Evolutionary conservation across 2,329 filamentous ascomycete species (phyloP).

Genomic region (Metarhizium rileyi): DNA sequence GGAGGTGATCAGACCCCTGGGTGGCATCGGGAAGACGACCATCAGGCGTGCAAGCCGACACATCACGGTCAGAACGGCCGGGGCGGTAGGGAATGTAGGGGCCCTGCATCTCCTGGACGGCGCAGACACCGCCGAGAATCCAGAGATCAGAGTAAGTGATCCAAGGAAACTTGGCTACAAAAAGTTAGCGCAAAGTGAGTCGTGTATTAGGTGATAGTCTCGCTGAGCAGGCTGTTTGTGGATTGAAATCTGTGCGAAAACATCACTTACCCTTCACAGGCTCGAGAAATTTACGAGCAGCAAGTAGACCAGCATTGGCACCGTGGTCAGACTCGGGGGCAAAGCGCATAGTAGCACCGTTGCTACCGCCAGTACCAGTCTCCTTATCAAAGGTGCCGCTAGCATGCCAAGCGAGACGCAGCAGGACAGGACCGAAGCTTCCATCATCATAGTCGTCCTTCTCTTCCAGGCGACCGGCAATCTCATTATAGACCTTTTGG

Average conservation of each 20-base stretch:
- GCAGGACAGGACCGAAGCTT: conserved; percentile 83
- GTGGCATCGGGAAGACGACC: conserved; percentile 74
- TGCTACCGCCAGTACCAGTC: conserved; percentile 84
- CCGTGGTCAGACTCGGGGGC: conserved; percentile 80
- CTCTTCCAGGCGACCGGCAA: conserved; percentile 72
- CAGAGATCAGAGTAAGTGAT: conserved; percentile 94
- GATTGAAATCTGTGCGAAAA: not conserved
- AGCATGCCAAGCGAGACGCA: conserved; percentile 89
- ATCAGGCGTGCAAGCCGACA: conserved; percentile 81
- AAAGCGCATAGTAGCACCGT: conserved; percentile 96
- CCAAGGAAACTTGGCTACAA: conserved; percentile 68
- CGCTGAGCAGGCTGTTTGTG: not conserved
- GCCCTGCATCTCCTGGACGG: conserved; percentile 92
- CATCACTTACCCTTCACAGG: conserved; percentile 64
- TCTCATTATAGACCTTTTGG: conserved; percentile 87
- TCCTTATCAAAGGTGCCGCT: conserved; percentile 85
- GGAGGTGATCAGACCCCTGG: conserved; percentile 72
- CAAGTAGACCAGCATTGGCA: conserved; percentile 82
- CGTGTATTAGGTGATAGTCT: not conserved
- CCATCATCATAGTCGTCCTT: conserved; percentile 95
- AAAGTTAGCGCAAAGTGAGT: conserved; percentile 6
- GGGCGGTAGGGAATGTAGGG: conserved; percentile 82
- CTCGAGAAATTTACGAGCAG: conserved; percentile 85
- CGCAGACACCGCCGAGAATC: conserved; percentile 78
- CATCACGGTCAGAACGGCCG: conserved; percentile 71